phyloP scores from a whole-genome alignment of 768 basidiomycete species.

The Calocybe gangraenosa region DNA sequence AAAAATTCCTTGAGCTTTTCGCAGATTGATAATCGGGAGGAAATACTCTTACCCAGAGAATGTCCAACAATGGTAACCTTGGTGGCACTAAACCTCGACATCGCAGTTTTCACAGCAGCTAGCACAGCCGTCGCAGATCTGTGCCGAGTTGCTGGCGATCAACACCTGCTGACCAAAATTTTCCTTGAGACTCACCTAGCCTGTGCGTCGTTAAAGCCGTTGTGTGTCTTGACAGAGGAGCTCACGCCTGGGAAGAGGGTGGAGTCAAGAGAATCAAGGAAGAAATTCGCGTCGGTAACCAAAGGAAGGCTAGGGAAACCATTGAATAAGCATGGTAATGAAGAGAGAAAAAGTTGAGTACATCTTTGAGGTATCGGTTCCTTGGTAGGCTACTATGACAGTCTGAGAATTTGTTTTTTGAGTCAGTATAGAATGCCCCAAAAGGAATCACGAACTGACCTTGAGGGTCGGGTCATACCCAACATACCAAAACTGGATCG shows the following conservation, averaged over 20 bases:
- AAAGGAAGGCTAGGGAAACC: constrained; percentile 16
- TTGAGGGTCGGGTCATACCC: constrained; percentile 17
- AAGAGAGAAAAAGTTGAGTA: constrained; percentile 9
- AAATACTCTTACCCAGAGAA: constrained; percentile 24
- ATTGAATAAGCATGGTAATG: not conserved
- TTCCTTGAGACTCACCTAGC: constrained; percentile 25
- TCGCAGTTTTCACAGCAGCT: constrained; percentile 37
- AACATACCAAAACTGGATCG: constrained; percentile 36
- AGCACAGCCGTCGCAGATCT: constrained; percentile 39
- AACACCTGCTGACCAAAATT: not conserved
- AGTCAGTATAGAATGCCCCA: not conserved
- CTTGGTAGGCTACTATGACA: constrained; percentile 13
- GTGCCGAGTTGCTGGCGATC: not conserved
- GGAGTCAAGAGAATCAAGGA: constrained; percentile 28
- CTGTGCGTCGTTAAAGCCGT: constrained; percentile 43
- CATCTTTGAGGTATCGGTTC: constrained; percentile 23
- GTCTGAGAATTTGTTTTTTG: not conserved
- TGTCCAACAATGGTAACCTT: constrained; percentile 43
- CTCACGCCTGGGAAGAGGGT: constrained; percentile 48
- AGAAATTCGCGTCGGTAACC: constrained; percentile 39
- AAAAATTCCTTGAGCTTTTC: not conserved
- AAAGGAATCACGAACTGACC: constrained; percentile 5
- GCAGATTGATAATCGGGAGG: not conserved
- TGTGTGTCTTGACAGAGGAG: constrained; percentile 37
- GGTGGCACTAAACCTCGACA: constrained; percentile 29